Conservation (phyloP, 2,329 filamentous ascomycete species). For the Chaetomiaceae sp. region DNA sequence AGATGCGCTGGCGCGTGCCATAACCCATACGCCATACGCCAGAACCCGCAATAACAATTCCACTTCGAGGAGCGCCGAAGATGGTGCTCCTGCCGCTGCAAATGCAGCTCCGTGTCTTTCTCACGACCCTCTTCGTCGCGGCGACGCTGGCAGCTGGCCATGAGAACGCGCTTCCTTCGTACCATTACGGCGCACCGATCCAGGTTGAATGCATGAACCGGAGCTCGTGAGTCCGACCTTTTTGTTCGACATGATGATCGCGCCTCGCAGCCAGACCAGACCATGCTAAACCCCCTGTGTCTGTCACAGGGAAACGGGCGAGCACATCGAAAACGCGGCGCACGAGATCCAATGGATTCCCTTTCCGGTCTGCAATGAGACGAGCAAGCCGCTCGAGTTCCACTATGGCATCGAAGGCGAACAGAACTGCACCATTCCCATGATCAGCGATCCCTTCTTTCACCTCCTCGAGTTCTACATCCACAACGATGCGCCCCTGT, state of each 20-base stretch:
- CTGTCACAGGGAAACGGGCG: conserved; percentile 70
- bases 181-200: conserved; percentile 63
- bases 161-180: conserved; percentile 52
- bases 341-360: conserved; percentile 89
- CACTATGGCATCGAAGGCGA: conserved; percentile 79
- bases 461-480: conserved; percentile 95
- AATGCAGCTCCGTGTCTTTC: conserved; percentile 2
- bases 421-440: conserved; percentile 76
- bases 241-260: neutral
- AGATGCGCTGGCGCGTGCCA: conserved; percentile 12
- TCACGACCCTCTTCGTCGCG: conserved; percentile 2
- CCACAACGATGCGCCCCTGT: conserved; percentile 89
- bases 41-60: neutral
- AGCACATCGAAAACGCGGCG: conserved; percentile 76
- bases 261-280: neutral
- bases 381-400: conserved; percentile 73
- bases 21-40: neutral
- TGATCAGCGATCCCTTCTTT: conserved; percentile 75
- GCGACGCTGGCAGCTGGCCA: conserved; percentile 14
- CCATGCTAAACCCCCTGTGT: neutral
- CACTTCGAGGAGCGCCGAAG: neutral
- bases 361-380: conserved; percentile 89
- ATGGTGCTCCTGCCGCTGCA: neutral
- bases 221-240: conserved; percentile 55
- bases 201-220: conserved; percentile 70